phyloP scores from a whole-genome alignment of 2,329 filamentous ascomycete genomes.

The Phoma sp. region DNA sequence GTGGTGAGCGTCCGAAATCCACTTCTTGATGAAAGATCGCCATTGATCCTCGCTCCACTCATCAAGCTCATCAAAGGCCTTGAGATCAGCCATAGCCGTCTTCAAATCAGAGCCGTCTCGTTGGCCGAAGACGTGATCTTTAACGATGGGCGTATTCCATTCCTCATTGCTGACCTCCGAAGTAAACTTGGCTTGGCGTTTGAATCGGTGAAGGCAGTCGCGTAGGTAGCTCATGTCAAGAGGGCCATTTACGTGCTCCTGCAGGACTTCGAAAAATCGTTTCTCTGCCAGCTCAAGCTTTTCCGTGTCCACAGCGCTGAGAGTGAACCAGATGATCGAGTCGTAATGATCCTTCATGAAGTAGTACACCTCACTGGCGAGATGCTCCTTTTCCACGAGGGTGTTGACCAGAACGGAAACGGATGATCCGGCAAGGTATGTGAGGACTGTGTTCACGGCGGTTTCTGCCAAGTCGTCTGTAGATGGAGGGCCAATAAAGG shows the following conservation, averaged over 20 bases:
- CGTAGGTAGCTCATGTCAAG: slow-evolving; percentile 89
- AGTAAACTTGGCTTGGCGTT: slow-evolving; percentile 79
- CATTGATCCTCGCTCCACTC: slow-evolving; percentile 84
- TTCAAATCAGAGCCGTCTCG: slow-evolving; percentile 70
- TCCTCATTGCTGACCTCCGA: slow-evolving; percentile 82
- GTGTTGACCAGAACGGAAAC: slow-evolving; percentile 90
- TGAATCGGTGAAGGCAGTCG: slow-evolving; percentile 83
- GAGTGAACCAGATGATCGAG: slow-evolving; percentile 82
- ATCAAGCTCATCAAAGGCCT: slow-evolving; percentile 70
- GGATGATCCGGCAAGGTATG: slow-evolving; percentile 91
- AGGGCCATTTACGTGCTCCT: slow-evolving; percentile 78
- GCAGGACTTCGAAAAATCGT: slow-evolving; percentile 81
- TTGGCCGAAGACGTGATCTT: slow-evolving; percentile 88
- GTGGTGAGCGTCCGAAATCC: slow-evolving; percentile 84
- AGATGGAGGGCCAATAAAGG: slow-evolving; percentile 85
- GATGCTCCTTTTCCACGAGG: slow-evolving; percentile 89
- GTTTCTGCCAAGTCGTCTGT: slow-evolving; percentile 67
- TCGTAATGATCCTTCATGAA: slow-evolving; percentile 80
- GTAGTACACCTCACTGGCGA: slow-evolving; percentile 84
- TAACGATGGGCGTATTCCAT: slow-evolving; percentile 85
- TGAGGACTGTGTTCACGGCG: slow-evolving; percentile 79
- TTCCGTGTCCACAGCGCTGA: slow-evolving; percentile 85
- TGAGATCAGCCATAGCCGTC: slow-evolving; percentile 49
- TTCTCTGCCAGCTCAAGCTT: slow-evolving; percentile 85
- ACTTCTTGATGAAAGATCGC: slow-evolving; percentile 80